A percentile compares a stretch with the other conserved stretches of the same genome.
Evolutionary conservation across 192 early-diverging fungal genomes (phyloP).

Genomic region (Podila horticola): DNA sequence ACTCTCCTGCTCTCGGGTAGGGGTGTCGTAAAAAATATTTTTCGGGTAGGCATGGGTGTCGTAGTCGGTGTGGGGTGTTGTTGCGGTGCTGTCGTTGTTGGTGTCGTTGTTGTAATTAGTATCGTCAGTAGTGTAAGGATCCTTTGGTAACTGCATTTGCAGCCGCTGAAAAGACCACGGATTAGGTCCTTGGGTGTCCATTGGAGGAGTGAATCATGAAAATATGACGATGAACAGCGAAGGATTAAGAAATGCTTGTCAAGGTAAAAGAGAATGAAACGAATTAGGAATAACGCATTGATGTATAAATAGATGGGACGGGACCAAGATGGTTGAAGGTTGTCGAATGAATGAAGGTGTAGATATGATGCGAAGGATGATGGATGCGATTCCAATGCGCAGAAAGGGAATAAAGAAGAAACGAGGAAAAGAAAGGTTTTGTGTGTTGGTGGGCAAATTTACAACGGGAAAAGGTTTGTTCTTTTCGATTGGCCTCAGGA

Average conservation of each 20-base stretch:
- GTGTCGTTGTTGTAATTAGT: not conserved
- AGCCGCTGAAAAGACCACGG: slow-evolving; percentile 33
- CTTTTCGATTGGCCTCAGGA: not conserved
- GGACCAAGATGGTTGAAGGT: not conserved
- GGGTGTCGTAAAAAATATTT: not conserved
- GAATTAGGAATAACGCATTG: too few relatives aligned
- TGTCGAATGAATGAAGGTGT: not conserved
- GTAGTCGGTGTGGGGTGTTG: slow-evolving; percentile 8
- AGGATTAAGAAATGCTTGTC: not conserved
- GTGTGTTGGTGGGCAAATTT: too few relatives aligned
- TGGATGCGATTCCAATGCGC: not conserved
- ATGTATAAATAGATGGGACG: not conserved
- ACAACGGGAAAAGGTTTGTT: too few relatives aligned
- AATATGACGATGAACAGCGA: not conserved
- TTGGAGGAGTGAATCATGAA: not conserved
- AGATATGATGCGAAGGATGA: not conserved
- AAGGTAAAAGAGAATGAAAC: too few relatives aligned
- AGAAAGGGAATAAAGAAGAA: not conserved
- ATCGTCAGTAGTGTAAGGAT: not conserved
- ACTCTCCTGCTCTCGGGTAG: not conserved
- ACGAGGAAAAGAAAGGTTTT: not conserved
- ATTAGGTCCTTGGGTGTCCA: slow-evolving; percentile 14
- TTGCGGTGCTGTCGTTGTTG: slow-evolving; percentile 19
- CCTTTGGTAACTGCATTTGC: not conserved
- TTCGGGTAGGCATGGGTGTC: not conserved